phyloP scores from a whole-genome alignment of 2,329 filamentous ascomycete species.

The Trichoderma guizhouense region DNA sequence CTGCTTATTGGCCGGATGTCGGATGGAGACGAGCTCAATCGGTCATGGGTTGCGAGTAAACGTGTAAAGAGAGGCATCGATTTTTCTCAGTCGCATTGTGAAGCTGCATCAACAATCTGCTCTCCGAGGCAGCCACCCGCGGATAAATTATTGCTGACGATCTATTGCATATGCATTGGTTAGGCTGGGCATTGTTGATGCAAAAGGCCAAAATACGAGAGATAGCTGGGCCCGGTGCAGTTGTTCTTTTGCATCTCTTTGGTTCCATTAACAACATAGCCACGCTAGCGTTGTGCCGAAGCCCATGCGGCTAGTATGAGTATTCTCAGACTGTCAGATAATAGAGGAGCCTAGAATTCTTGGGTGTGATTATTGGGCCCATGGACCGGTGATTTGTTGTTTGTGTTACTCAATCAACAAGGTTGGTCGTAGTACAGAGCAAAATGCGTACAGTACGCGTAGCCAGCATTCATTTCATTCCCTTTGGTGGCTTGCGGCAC shows the following conservation, averaged over 20 bases:
- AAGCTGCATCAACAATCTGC: background rate
- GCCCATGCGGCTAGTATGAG: background rate
- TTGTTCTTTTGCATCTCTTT: background rate
- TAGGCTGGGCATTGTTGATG: background rate
- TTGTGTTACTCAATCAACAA: background rate
- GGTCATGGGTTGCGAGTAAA: background rate
- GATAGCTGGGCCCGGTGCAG: background rate
- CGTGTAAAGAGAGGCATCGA: background rate
- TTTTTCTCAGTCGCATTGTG: background rate
- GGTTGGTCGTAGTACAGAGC: background rate
- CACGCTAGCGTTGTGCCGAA: background rate
- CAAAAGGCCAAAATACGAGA: background rate
- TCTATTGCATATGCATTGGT: background rate
- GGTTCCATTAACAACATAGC: background rate
- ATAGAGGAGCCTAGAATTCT: background rate
- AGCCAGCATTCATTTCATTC: background rate
- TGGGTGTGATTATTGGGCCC: background rate
- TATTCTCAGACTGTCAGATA: background rate
- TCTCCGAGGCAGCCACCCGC: slow-evolving; percentile 6
- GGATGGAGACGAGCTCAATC: background rate
- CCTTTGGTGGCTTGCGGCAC: background rate
- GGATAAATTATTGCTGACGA: slow-evolving; percentile 4
- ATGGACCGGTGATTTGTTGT: background rate
- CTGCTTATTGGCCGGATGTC: background rate
- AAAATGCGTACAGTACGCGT: background rate